Conservation (phyloP, 106 monocot genomes). For the Dioscorea alata region DNA sequence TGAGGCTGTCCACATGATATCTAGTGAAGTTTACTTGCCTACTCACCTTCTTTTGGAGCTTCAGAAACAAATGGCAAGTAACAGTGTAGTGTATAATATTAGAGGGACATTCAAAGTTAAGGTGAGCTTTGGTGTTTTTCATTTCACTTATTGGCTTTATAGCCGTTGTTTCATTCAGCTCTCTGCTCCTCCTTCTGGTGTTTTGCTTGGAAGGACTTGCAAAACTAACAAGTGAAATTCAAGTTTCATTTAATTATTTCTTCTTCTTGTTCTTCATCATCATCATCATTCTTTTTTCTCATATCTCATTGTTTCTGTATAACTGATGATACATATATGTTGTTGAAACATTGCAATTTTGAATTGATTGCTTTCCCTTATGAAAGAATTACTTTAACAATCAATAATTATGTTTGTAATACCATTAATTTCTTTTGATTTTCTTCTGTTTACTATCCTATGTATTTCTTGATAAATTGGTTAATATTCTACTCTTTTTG, state of each 20-base stretch:
- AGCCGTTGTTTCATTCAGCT: conserved; percentile 60
- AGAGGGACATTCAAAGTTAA: conserved; percentile 64
- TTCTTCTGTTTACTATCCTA: background rate
- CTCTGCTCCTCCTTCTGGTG: conserved; percentile 64
- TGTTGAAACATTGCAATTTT: too few species aligned
- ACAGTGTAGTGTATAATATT: conserved; percentile 48
- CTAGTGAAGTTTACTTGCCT: conserved; percentile 72
- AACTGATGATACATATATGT: too few species aligned
- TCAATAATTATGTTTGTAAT: background rate
- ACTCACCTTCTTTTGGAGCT: conserved; percentile 33
- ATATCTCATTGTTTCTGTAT: too few species aligned
- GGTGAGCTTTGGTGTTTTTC: conserved; percentile 45
- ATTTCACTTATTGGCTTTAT: conserved; percentile 66
- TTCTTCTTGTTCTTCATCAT: background rate
- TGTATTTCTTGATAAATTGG: too few species aligned
- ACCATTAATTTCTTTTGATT: background rate
- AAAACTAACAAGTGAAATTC: conserved; percentile 51
- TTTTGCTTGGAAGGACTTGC: conserved; percentile 72
- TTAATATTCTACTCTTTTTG: background rate
- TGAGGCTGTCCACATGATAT: conserved; percentile 62
- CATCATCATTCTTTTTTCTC: too few species aligned
- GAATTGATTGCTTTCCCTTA: too few species aligned
- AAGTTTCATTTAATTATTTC: background rate
- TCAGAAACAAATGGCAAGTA: conserved; percentile 41
- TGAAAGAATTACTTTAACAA: background rate